Conservation (phyloP, 2,329 filamentous ascomycete species). For the Alternaria sp. region DNA sequence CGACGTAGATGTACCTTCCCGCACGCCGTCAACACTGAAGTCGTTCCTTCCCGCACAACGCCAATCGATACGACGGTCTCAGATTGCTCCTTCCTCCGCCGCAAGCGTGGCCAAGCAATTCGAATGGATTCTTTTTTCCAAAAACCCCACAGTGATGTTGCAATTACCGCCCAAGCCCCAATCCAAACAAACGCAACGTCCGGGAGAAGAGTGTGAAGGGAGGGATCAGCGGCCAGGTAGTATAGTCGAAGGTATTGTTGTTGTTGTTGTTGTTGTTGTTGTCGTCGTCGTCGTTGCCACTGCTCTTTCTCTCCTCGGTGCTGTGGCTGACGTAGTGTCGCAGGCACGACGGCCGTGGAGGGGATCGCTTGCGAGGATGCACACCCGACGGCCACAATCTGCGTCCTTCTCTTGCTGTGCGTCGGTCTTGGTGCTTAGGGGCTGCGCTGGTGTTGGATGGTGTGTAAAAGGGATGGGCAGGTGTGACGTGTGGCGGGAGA, state of each 20-base stretch:
- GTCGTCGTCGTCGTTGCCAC: constrained; percentile 7
- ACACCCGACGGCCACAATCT: constrained; percentile 20
- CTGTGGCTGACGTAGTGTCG: constrained; percentile 40
- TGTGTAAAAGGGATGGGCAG: constrained; percentile 31
- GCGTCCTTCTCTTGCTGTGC: constrained; percentile 32
- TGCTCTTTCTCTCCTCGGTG: constrained; percentile 26
- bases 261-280: constrained; percentile 6
- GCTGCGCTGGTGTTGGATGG: constrained; percentile 21
- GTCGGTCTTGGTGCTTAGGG: constrained; percentile 14
- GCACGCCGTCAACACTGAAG: constrained; percentile 27
- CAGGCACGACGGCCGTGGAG: constrained; percentile 31
- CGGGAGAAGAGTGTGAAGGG: neutral
- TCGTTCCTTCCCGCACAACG: constrained; percentile 39
- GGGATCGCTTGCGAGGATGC: constrained; percentile 18
- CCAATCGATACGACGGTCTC: constrained; percentile 20
- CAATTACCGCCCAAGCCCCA: neutral
- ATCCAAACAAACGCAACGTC: neutral
- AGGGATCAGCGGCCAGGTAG: neutral
- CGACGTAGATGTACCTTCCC: constrained; percentile 40
- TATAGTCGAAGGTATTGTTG: neutral
- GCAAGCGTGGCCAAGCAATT: constrained; percentile 24
- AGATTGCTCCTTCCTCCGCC: constrained; percentile 27
- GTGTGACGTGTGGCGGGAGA: constrained; percentile 36
- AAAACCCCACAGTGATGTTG: constrained; percentile 12
- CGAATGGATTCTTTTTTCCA: constrained; percentile 8